Percentiles rank a stretch among this genome's conserved stretches.
phyloP scores from a whole-genome alignment of 2,329 filamentous ascomycete species.

The Diplocarpon rosae region DNA sequence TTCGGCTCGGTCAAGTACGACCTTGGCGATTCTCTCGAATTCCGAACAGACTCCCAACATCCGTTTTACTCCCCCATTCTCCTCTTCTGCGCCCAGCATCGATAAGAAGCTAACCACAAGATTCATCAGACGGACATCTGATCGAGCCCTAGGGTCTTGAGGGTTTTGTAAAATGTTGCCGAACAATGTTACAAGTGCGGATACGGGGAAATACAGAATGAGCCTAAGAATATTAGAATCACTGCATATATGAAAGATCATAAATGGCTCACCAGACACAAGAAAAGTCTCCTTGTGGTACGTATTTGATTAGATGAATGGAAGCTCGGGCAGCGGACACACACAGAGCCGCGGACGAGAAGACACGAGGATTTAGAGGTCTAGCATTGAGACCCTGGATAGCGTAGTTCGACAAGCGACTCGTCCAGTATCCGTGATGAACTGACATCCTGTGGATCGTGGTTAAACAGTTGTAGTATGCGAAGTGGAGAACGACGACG shows the following conservation, averaged over 20 bases:
- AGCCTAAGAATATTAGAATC: conserved; percentile 44
- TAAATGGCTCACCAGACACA: conserved; percentile 70
- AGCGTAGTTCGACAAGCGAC: conserved; percentile 83
- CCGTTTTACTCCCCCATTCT: conserved; percentile 80
- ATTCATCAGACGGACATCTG: conserved; percentile 84
- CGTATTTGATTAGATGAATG: conserved; percentile 89
- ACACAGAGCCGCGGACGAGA: conserved; percentile 85
- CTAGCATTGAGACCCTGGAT: conserved; percentile 87
- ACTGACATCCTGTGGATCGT: conserved; percentile 98
- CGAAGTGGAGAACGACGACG: conserved; percentile 87
- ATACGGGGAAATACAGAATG: conserved; percentile 93
- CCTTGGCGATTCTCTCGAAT: conserved; percentile 86
- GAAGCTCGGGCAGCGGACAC: conserved; percentile 87
- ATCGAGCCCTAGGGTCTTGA: conserved; percentile 74
- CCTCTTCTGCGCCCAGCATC: conserved; percentile 78
- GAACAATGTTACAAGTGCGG: conserved; percentile 86
- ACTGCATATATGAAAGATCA: neutral
- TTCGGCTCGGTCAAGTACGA: conserved; percentile 84
- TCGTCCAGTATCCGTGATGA: conserved; percentile 97
- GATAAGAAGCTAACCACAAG: conserved; percentile 86
- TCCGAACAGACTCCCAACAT: conserved; percentile 94
- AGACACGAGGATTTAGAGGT: conserved; percentile 86
- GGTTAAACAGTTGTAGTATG: conserved; percentile 95
- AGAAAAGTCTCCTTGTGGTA: conserved; percentile 86
- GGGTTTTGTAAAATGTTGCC: conserved; percentile 96